phyloP scores from a whole-genome alignment of 148 eudicot species.

The Fallopia convolvulus region DNA sequence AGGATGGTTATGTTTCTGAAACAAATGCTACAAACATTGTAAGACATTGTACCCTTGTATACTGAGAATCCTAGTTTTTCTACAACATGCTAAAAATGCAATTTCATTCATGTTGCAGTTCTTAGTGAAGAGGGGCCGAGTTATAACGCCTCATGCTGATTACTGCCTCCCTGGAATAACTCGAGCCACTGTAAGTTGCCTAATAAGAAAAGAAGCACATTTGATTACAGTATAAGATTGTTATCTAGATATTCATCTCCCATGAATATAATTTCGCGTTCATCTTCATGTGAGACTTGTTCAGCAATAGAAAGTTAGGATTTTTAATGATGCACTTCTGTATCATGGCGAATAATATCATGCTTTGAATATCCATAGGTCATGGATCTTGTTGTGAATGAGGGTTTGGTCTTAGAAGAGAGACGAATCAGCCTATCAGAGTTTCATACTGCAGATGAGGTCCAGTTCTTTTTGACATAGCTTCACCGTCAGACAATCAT shows the following conservation, averaged over 20 bases:
- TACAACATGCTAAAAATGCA: neutral
- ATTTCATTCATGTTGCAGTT: constrained; percentile 48
- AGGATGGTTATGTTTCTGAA: constrained; percentile 95
- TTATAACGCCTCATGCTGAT: constrained; percentile 88
- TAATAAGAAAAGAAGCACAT: neutral
- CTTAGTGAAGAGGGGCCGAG: constrained; percentile 84
- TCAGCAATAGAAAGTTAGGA: no score
- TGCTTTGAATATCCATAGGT: constrained; percentile 39
- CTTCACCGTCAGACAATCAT: neutral
- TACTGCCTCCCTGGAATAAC: constrained; percentile 98
- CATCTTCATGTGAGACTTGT: neutral
- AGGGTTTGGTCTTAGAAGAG: constrained; percentile 61
- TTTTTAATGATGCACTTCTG: neutral
- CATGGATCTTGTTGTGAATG: constrained; percentile 84
- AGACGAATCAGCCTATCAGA: constrained; percentile 86
- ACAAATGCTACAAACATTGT: constrained; percentile 98
- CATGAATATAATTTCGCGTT: no score
- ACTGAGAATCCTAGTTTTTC: neutral
- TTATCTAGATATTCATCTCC: no score
- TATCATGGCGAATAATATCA: neutral
- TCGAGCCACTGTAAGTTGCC: constrained; percentile 81
- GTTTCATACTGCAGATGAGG: constrained; percentile 98
- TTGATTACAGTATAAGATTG: no score
- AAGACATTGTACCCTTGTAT: constrained; percentile 16
- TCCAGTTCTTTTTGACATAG: constrained; percentile 14